These are phyloP conservation scores for Microstroma glucosiphilum DNA, from an alignment of 1,284 basidiomycete species.

Conservation along the genomic window DNA sequence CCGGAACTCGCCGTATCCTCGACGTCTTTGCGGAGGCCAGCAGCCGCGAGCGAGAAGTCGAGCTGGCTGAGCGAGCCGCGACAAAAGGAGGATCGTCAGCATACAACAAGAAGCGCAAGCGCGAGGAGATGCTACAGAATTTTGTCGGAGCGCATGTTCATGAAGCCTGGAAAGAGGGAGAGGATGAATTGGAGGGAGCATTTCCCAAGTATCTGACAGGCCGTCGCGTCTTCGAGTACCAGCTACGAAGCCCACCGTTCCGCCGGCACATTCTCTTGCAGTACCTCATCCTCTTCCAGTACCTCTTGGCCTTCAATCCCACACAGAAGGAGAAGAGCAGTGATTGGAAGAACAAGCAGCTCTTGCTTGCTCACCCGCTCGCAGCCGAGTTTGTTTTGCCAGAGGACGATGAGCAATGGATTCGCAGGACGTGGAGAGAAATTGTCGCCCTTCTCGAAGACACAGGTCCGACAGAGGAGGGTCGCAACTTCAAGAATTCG, in stretches of 20 bases:
- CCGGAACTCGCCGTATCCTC: slow-evolving; percentile 28
- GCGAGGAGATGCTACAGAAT: slow-evolving; percentile 8
- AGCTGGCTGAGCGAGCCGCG: neutral
- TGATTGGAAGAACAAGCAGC: slow-evolving; percentile 46
- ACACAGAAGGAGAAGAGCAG: slow-evolving; percentile 62
- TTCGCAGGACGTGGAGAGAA: slow-evolving; percentile 39
- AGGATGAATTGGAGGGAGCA: slow-evolving; percentile 58
- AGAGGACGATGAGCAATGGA: slow-evolving; percentile 21
- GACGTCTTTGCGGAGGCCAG: slow-evolving; percentile 31
- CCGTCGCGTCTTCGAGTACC: slow-evolving; percentile 71
- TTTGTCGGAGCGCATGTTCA: neutral
- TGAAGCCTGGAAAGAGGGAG: neutral
- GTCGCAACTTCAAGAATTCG: slow-evolving; percentile 31
- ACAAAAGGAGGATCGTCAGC: neutral
- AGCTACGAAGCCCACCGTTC: slow-evolving; percentile 74
- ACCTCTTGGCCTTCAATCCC: slow-evolving; percentile 71
- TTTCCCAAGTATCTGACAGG: slow-evolving; percentile 86
- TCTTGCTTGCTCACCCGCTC: slow-evolving; percentile 14
- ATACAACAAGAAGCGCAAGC: slow-evolving; percentile 3
- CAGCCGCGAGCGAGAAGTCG: slow-evolving; percentile 29
- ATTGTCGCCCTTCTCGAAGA: slow-evolving; percentile 13
- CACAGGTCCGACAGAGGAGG: slow-evolving; percentile 7
- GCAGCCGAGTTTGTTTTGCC: slow-evolving; percentile 13
- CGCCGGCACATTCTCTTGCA: slow-evolving; percentile 86
- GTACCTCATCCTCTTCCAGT: slow-evolving; percentile 71